Conservation (phyloP, 179 eudicot species). For the Corrigiola litoralis region DNA sequence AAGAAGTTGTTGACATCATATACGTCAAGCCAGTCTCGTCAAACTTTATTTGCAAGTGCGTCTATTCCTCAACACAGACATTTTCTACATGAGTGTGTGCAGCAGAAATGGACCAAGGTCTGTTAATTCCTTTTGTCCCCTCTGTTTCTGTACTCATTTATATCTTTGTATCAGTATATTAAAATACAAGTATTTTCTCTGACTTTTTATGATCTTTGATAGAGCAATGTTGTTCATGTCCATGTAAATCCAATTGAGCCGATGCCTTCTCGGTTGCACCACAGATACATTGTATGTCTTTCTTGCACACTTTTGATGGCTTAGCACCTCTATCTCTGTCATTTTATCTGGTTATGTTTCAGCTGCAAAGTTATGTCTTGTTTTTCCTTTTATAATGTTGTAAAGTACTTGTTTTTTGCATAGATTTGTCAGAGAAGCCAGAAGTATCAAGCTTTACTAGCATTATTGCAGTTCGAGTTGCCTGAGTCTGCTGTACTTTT, state of each 20-base stretch:
- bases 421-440: constrained; percentile 63
- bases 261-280: constrained; percentile 75
- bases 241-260: constrained; percentile 81
- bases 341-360: not conserved
- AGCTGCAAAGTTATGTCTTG: constrained; percentile 4
- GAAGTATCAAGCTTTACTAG: constrained; percentile 50
- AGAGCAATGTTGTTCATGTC: constrained; percentile 76
- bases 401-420: not conserved
- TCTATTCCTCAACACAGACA: constrained; percentile 88
- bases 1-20: constrained; percentile 67
- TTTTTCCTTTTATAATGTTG: constrained; percentile 5
- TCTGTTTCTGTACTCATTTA: not conserved
- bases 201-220: too few species aligned
- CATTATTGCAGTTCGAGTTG: constrained; percentile 59
- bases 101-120: constrained; percentile 98
- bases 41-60: constrained; percentile 96
- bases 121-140: constrained; percentile 11
- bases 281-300: constrained; percentile 64
- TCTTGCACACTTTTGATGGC: not conserved
- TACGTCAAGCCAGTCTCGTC: constrained; percentile 61
- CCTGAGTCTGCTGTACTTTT: constrained; percentile 86
- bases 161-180: not conserved
- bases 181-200: too few species aligned
- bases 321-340: not conserved
- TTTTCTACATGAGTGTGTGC: constrained; percentile 74